Evolutionary conservation across 2,329 filamentous ascomycete genomes (phyloP).

Genomic region (Pseudogymnoascus sp.): DNA sequence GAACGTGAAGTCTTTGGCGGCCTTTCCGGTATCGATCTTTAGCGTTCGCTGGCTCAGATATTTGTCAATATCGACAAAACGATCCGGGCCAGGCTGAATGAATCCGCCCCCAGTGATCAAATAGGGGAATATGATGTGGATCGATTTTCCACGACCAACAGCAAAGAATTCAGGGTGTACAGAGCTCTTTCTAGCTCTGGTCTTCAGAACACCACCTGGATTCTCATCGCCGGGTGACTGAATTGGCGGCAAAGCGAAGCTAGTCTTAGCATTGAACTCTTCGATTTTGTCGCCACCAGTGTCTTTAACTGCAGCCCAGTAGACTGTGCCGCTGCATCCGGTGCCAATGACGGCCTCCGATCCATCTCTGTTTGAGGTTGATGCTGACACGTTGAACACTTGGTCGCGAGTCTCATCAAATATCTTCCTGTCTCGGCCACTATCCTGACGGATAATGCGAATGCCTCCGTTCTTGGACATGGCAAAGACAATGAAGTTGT

Average conservation of each 20-base stretch:
- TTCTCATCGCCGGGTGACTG: conserved; percentile 81
- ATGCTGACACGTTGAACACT: conserved; percentile 88
- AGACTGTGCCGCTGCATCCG: conserved; percentile 91
- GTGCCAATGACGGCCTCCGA: conserved; percentile 85
- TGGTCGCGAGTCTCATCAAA: conserved; percentile 89
- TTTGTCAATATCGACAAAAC: conserved; percentile 76
- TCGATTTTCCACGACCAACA: conserved; percentile 90
- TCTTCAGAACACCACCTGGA: conserved; percentile 89
- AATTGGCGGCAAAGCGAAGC: conserved; percentile 83
- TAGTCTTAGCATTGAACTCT: conserved; percentile 68
- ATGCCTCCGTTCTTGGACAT: conserved; percentile 90
- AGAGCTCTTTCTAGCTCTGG: conserved; percentile 81
- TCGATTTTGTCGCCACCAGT: conserved; percentile 73
- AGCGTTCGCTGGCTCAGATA: conserved; percentile 80
- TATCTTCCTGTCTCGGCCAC: conserved; percentile 83
- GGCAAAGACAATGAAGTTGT: conserved; percentile 88
- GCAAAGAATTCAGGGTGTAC: conserved; percentile 90
- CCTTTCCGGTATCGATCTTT: conserved; percentile 95
- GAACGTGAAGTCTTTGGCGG: conserved; percentile 96
- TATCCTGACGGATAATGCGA: conserved; percentile 87
- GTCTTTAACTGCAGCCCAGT: conserved; percentile 80
- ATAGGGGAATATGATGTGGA: conserved; percentile 74
- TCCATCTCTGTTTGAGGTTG: conserved; percentile 54
- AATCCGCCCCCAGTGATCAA: conserved; percentile 56
- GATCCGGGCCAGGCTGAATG: conserved; percentile 57